Conservation (phyloP, 768 basidiomycete species). For the Kondoa subrosea region DNA sequence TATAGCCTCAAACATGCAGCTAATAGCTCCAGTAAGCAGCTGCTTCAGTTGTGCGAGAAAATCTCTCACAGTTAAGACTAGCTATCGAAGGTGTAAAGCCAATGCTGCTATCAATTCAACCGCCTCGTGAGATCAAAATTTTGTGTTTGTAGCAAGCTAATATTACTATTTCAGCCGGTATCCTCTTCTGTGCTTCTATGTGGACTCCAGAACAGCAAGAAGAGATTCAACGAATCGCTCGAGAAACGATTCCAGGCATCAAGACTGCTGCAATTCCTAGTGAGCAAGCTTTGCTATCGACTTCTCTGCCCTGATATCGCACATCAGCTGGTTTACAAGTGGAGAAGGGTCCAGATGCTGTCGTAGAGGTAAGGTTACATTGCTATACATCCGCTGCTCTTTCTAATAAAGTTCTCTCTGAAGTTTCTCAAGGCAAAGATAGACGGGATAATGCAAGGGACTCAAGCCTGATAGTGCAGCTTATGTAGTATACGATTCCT, state of each 20-base stretch:
- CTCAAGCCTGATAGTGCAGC: not conserved
- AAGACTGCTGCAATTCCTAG: slow-evolving; percentile 28
- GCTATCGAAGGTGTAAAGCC: slow-evolving; percentile 30
- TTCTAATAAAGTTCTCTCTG: too few relatives aligned
- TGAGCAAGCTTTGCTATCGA: not conserved
- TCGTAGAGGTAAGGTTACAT: too few relatives aligned
- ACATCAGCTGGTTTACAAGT: slow-evolving; percentile 26
- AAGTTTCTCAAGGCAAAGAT: slow-evolving; percentile 26
- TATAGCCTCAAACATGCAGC: slow-evolving; percentile 30
- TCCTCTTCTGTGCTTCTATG: slow-evolving; percentile 8
- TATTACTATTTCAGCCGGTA: not conserved
- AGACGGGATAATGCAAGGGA: slow-evolving; percentile 8
- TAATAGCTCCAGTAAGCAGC: slow-evolving; percentile 25
- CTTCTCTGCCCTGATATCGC: not conserved
- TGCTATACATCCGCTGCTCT: too few relatives aligned
- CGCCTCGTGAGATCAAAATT: slow-evolving; percentile 27
- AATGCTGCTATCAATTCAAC: slow-evolving; percentile 25
- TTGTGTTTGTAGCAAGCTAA: not conserved
- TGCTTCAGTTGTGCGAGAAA: not conserved
- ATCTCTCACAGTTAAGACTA: not conserved
- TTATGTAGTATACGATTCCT: not conserved
- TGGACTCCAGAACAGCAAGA: slow-evolving; percentile 31
- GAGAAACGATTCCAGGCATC: slow-evolving; percentile 28
- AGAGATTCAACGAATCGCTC: slow-evolving; percentile 28
- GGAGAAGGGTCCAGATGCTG: slow-evolving; percentile 27